A percentile compares a stretch with the other conserved stretches of the same genome.
These are phyloP conservation scores for Triticum turgidum DNA, from an alignment of 176 grass and related monocot genomes.

Conservation along the genomic window DNA sequence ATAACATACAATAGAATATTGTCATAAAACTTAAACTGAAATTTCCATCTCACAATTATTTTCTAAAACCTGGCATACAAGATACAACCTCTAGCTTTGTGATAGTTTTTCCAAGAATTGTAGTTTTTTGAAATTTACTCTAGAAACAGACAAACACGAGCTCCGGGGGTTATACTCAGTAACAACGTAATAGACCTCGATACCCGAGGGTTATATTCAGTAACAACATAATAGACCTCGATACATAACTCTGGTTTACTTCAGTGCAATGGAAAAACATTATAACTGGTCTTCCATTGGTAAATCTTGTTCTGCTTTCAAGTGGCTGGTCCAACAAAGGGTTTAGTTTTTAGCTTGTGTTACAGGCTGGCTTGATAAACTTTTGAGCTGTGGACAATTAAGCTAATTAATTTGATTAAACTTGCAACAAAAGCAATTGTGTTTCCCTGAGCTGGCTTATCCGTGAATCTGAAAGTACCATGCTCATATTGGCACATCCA, in stretches of 20 bases:
- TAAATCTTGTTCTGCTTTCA: slow-evolving; percentile 15
- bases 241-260: not conserved
- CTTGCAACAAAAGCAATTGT: not conserved
- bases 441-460: not conserved
- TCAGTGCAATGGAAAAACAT: slow-evolving; percentile 5
- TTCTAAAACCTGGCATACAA: not conserved
- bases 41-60: not conserved
- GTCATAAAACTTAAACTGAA: not conserved
- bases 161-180: not conserved
- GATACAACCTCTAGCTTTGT: not conserved
- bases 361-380: not conserved
- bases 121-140: not conserved
- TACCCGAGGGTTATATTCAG: not conserved
- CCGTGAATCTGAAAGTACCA: not conserved
- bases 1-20: not conserved
- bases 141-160: not conserved
- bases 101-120: not conserved
- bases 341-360: not conserved
- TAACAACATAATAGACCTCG: not conserved
- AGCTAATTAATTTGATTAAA: slow-evolving; percentile 14
- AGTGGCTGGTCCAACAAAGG: not conserved
- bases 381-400: slow-evolving; percentile 1
- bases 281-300: not conserved
- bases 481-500: not conserved
- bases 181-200: not conserved